Evolutionary conservation across 768 basidiomycete genomes (phyloP), one percentile per base, ranked within the genome.

Genomic region (Lentinula guzmanii): DNA sequence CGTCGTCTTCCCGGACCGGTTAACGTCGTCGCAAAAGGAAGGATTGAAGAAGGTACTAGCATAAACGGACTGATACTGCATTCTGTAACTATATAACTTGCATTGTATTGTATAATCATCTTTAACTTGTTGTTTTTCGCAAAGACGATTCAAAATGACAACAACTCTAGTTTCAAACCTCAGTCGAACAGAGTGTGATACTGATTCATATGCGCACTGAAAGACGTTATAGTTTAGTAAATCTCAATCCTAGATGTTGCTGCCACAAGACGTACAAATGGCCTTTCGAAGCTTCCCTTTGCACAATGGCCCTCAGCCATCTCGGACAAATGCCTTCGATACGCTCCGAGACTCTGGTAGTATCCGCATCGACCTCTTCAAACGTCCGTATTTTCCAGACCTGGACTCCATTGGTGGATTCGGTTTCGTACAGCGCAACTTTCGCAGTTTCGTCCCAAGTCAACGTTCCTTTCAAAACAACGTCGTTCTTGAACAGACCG

Each of bases 21-120:
- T 98, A 62, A 89, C 90, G 10, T 74, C 83, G 2, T 75, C 81
- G 16, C 95, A 98, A 76, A 92, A 90, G 75, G 90, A 93, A 69
- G 90, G 83, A 0, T 69, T 97, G 37, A 78, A 84, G 72, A 91
- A 87, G 71, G 81, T 91, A 39, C 69, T 91, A 68, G 75, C 71
- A 41, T 82, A 65, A 72, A 54, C 9, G 21, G 11, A 50, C 9
- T 24, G 28, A 28, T 28, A 28, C 3, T 50, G 9, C n/a, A 52
- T 31, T 52, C 21, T 48, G 46, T 52, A 52, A 6, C n/a, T 33
- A n/a, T 16, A 52, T 52, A 52, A 28, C 33, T 33, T 28, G 31
- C 28, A 52, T 52, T 52, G 51, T 16, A 52, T 52, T 34, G 5
- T 52, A 39, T 39, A 39, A 28, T 28, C 28, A 28, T 28, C 28